Conservation (phyloP, 2,329 filamentous ascomycete genomes). For the Helotiales sp. region DNA sequence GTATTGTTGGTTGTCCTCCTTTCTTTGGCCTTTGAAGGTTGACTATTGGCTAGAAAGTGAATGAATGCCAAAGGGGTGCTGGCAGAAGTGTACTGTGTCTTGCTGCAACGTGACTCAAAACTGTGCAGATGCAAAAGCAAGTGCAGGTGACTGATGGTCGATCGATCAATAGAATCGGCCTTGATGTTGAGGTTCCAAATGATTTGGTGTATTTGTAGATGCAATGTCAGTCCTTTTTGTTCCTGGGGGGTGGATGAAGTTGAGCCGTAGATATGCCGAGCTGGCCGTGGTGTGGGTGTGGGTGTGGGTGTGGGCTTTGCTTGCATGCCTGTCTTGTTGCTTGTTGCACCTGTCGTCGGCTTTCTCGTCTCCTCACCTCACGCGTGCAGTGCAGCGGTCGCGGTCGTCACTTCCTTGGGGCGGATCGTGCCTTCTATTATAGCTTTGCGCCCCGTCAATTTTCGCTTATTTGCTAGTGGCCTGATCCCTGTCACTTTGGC, state of each 20-base stretch:
- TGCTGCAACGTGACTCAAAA: slow-evolving; percentile 1
- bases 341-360: slow-evolving; percentile 5
- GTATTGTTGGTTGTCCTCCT: neutral
- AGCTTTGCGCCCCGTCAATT: slow-evolving; percentile 9
- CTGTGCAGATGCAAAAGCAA: neutral
- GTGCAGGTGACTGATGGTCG: neutral
- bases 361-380: neutral
- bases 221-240: neutral
- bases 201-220: neutral
- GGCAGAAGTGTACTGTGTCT: neutral
- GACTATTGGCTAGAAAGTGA: neutral
- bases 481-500: slow-evolving; percentile 21
- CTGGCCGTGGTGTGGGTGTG: neutral
- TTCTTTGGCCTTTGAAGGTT: neutral
- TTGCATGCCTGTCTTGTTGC: neutral
- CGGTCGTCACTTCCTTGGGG: slow-evolving; percentile 10
- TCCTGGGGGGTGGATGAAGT: neutral
- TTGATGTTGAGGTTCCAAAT: neutral
- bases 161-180: neutral
- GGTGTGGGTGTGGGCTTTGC: neutral
- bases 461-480: slow-evolving; percentile 8
- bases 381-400: neutral
- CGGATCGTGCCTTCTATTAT: slow-evolving; percentile 17
- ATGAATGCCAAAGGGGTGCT: neutral
- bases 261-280: neutral